A percentile compares a stretch with the other conserved stretches of the same genome.
phyloP scores from a whole-genome alignment of 78 protist genomes.

The Dictyostelium capitatum region DNA sequence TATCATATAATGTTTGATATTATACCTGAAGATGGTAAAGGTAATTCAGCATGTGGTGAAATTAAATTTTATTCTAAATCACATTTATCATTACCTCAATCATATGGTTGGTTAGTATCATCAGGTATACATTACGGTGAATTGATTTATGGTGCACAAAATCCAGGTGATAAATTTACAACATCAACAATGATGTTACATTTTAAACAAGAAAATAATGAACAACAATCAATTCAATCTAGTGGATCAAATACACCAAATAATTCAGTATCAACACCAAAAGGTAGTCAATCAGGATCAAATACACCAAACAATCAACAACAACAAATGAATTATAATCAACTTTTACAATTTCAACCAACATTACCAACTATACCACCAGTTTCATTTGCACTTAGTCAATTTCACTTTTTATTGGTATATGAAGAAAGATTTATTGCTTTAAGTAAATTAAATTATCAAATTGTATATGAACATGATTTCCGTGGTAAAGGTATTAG shows the following conservation, averaged over 20 bases:
- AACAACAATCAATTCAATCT: neutral
- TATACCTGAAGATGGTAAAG: conserved; percentile 70
- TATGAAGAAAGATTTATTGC: conserved; percentile 80
- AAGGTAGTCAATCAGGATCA: neutral
- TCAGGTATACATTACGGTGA: conserved; percentile 83
- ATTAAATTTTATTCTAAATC: conserved; percentile 72
- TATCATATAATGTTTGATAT: conserved; percentile 81
- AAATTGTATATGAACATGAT: conserved; percentile 69
- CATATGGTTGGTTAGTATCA: conserved; percentile 90
- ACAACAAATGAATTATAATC: neutral
- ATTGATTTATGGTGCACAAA: conserved; percentile 80
- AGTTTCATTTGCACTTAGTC: conserved; percentile 72
- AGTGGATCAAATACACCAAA: neutral
- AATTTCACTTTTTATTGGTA: conserved; percentile 86
- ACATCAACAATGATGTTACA: conserved; percentile 27
- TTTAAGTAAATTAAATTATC: conserved; percentile 68
- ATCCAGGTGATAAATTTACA: conserved; percentile 82
- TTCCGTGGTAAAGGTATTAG: conserved; percentile 43
- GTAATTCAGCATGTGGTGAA: conserved; percentile 31
- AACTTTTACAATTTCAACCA: conserved; percentile 5
- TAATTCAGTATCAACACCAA: neutral
- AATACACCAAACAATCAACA: neutral
- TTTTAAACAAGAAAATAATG: conserved; percentile 40
- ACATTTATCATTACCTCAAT: conserved; percentile 26
- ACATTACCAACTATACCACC: conserved; percentile 43